phyloP scores from a whole-genome alignment of 805 yeast species.

The Sugiyamaella lignohabitans region DNA sequence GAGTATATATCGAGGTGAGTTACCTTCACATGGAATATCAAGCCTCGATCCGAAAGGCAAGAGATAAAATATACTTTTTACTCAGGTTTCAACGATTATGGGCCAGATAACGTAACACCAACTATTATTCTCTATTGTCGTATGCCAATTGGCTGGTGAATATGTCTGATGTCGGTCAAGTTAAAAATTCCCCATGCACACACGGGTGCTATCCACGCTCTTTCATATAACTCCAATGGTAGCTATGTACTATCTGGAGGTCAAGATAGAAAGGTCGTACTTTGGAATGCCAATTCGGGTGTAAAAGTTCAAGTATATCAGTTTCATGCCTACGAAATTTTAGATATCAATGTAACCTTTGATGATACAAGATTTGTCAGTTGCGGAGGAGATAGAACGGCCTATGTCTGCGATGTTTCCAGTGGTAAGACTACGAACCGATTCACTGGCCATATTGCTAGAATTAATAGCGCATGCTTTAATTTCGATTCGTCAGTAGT shows the following conservation, averaged over 20 bases:
- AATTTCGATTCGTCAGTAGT: constrained; percentile 24
- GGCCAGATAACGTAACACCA: too few relatives aligned
- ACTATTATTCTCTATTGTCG: too few relatives aligned
- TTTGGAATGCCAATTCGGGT: constrained; percentile 26
- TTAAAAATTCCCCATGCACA: constrained; percentile 13
- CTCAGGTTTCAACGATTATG: too few relatives aligned
- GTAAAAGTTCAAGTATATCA: constrained; percentile 18
- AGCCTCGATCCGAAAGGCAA: too few relatives aligned
- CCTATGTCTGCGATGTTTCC: constrained; percentile 29
- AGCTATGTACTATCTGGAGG: constrained; percentile 29
- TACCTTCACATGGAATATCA: too few relatives aligned
- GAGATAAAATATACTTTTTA: too few relatives aligned
- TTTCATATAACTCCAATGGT: constrained; percentile 24
- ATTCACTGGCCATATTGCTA: constrained; percentile 25
- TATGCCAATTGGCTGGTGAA: too few relatives aligned
- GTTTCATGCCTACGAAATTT: constrained; percentile 28
- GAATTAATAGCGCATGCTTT: constrained; percentile 25
- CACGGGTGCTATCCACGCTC: constrained; percentile 25
- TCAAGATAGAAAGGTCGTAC: constrained; percentile 23
- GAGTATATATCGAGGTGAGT: too few relatives aligned
- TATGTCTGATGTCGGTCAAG: background rate
- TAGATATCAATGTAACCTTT: constrained; percentile 24
- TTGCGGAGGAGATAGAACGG: constrained; percentile 31
- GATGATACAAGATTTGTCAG: constrained; percentile 28
- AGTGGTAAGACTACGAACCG: constrained; percentile 23